These are phyloP conservation scores for Trichoderma arundinaceum DNA, from an alignment of 2,329 filamentous ascomycete species.

Conservation along the genomic window DNA sequence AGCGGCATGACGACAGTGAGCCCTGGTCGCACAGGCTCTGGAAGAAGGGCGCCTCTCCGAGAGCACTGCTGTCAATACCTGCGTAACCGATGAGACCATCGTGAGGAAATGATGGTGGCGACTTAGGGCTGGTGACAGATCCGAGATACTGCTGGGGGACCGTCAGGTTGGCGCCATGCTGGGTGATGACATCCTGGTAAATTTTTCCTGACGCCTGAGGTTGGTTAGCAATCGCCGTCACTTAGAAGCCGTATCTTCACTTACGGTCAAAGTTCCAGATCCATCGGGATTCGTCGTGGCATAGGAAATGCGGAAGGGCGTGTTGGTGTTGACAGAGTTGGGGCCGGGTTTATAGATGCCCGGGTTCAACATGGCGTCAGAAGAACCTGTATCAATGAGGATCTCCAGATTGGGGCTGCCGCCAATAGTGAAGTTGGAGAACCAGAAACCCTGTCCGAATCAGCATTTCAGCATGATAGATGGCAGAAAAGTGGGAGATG, in stretches of 20 bases:
- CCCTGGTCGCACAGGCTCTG: constrained; percentile 33
- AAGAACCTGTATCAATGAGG: constrained; percentile 35
- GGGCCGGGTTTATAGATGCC: constrained; percentile 34
- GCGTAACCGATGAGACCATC: constrained; percentile 36
- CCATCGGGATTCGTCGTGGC: constrained; percentile 35
- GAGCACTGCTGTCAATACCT: constrained; percentile 23
- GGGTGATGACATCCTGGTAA: constrained; percentile 34
- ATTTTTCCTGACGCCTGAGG: constrained; percentile 33
- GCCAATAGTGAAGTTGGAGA: constrained; percentile 35
- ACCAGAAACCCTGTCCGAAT: constrained; percentile 35
- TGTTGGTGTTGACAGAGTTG: constrained; percentile 22
- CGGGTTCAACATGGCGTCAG: constrained; percentile 34
- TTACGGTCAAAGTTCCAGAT: constrained; percentile 31
- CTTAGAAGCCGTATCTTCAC: constrained; percentile 4
- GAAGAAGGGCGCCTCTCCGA: constrained; percentile 32
- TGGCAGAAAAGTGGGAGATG: no score
- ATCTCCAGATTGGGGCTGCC: constrained; percentile 34
- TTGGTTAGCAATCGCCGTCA: background rate
- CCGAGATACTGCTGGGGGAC: constrained; percentile 33
- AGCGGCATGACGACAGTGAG: constrained; percentile 34
- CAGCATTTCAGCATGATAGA: background rate
- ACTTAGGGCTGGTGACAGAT: constrained; percentile 28
- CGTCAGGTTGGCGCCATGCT: constrained; percentile 33
- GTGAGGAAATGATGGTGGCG: constrained; percentile 33
- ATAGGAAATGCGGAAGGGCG: constrained; percentile 33